Evolutionary conservation across 2,329 filamentous ascomycete species (phyloP), one percentile per base, ranked within the genome.

Genomic region (Epichloe gansuensis): DNA sequence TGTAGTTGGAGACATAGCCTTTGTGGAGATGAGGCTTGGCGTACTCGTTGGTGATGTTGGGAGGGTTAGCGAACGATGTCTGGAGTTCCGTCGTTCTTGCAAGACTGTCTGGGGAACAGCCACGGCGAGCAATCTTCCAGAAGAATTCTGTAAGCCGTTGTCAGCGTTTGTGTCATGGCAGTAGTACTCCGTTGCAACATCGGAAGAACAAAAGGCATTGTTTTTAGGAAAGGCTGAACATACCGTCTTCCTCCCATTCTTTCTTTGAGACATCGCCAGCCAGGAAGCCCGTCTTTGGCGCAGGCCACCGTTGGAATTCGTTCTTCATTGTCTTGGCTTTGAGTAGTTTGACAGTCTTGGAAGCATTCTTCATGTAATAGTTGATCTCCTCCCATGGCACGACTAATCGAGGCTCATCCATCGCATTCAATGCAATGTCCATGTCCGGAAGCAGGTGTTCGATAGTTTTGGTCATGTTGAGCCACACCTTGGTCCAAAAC

Each of bases 341-440:
- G 15, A 64, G 61, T 44, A 82, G 66, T 15, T 63, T 64, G 44
- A 72, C 68, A 8, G 70, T 74, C 55, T 72, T 66, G 50, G 71
- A 68, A 36, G 80, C 80, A 53, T 73, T 71, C 45, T 68, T 63
- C 66, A 86, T 72, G 52, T 76, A 73, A 0, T 64, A 63, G 27
- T 77, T 66, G 49, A 85, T 75, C 5, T 80, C 74, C 60, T 85
- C 81, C 73, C 76, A 84, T 3, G 81, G 75, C 2, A 79, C 77
- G 12, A 85, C 74, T 8, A 86, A 60, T 27, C 82, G 72, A 40
- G 82, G 82, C 60, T 85, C 81, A 58, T 86, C 82, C 74, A 85
- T 80, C 35, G 76, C 71, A 56, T 85, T 86, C 54, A 85, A 71
- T 0, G 82, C 74, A 53, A 85, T 73, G 54, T 85, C 81, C 76